phyloP scores from a whole-genome alignment of 371 early-diverging fungal species.

The Saksenaea vasiformis region DNA sequence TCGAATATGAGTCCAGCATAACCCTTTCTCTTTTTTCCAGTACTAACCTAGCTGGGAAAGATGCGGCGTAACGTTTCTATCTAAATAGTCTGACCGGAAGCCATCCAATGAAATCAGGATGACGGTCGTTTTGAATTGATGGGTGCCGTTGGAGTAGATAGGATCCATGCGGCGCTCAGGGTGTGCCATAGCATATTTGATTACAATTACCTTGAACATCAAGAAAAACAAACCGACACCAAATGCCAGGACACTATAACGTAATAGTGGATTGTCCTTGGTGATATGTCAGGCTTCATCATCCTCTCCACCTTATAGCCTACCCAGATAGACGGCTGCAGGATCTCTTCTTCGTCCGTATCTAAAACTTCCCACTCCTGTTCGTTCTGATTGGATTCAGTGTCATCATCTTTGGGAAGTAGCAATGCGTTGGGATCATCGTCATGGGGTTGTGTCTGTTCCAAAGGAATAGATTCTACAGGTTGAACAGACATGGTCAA shows the following conservation, averaged over 20 bases:
- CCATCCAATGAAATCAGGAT: conserved; percentile 89
- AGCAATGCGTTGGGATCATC: neutral
- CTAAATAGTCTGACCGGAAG: conserved; percentile 80
- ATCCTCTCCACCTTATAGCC: neutral
- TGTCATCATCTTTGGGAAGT: neutral
- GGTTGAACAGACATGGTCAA: neutral
- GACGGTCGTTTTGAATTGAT: conserved; percentile 68
- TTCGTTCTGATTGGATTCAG: neutral
- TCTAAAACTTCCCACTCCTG: neutral
- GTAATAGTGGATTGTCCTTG: conserved; percentile 16
- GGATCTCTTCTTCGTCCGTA: neutral
- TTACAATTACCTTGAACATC: neutral
- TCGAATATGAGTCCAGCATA: neutral
- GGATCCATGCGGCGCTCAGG: conserved; percentile 7
- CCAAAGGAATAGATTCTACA: neutral
- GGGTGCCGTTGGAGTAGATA: conserved; percentile 64
- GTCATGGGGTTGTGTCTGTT: neutral
- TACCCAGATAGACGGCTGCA: neutral
- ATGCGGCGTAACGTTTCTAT: conserved; percentile 71
- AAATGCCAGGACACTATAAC: conserved; percentile 5
- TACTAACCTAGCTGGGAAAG: conserved; percentile 55
- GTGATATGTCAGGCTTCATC: neutral
- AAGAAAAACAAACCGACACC: conserved; percentile 6
- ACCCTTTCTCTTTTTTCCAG: neutral
- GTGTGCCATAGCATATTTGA: neutral